Base-by-base conservation (phyloP, 805 yeast species). In the Myxozyma melibiosi region DNA sequence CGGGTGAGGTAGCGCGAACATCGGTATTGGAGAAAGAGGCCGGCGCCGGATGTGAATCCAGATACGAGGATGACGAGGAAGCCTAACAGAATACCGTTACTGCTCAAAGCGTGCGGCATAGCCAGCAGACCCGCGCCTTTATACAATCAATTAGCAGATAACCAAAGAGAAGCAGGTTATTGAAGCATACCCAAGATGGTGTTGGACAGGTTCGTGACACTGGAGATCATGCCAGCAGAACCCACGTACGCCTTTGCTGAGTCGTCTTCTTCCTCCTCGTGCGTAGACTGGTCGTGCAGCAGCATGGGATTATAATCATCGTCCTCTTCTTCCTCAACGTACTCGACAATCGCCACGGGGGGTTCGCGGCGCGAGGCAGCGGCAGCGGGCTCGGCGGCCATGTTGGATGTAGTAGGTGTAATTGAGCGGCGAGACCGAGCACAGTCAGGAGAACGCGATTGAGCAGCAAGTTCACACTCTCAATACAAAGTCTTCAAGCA, bases 81-180 rank as follows among this genome's bases (percentile, higher is more conserved):
- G 0, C 91, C 92, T 24, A 83, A 71, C 3, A 80, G 49, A 4
- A 85, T 68, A 9, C 90, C 88, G 67, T 87, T 86, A 18, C 85
- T 76, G 42, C 78, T 74, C 67, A 83, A 79, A 1, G 91, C 87
- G 61, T 78, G 82, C 2, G 94, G 91, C 77, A 86, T 80, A 18
- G 90, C 89, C 46, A 87, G 78, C 64, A 87, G 75, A 0, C 94
- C 94, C 0, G 94, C 90, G 3, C 92, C 92, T 22, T 85, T 76
- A 16, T 6, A 11, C 5, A 33, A 22, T 18, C 7, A 42, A 14
- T 14, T 11, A 11, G 25, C 18, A 7, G 25, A 18, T 14, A 4
- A 13, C 14, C 7, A 30, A 31, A 16, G 11, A 16, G 4, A 14
- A 16, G 48, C 48, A 4, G 11, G 28, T 7, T 24, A 30, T 16